Base-by-base conservation (phyloP, 345 rosid species). In the Hevea brasiliensis region DNA sequence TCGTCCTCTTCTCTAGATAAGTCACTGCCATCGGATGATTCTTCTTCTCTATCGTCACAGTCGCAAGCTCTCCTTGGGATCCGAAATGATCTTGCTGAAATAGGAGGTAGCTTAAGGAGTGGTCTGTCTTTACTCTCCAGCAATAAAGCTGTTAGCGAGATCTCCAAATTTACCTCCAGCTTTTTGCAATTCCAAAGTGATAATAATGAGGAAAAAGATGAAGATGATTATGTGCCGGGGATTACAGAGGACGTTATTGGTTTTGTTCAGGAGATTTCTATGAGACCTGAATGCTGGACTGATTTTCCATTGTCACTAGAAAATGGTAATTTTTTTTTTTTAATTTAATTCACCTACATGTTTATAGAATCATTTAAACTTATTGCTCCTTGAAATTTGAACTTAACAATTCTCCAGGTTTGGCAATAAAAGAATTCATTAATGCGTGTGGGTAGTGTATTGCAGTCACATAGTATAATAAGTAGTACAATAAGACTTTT, bases 31-130 rank as follows among this genome's bases (percentile, higher is more conserved):
- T 69, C 77, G 1, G 83, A 80, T 59, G 76, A 83, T 41, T 24
- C 73, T 44, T 27, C 75, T 13, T 41, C 74, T 37, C 45, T 80
- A 26, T 13, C 55, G 24, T 26, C 57, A 15, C 70, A 26, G 57
- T 77, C 81, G 63, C 81, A 65, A 56, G 75, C 75, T 42, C 86
- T 90, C 7, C 11, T 66, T 15, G 91, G 92, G 73, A 84, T 90
- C 68, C 87, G 90, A 6, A 89, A 84, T 68, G 92, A 91, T 86
- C 87, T 91, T 0, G 89, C 81, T 0, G 97, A 91, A 77, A 84
- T 91, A 53, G 86, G 89, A 3, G 92, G 84, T n/a, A 89, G 87
- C 81, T 76, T 91, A 70, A 85, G 81, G 77, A 76, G 62, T 23
- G 89, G 94, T 17, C 77, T 88, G 13, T 83, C 88, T 54, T 26